phyloP scores from a whole-genome alignment of 805 yeast genomes.

The Candida anglica region DNA sequence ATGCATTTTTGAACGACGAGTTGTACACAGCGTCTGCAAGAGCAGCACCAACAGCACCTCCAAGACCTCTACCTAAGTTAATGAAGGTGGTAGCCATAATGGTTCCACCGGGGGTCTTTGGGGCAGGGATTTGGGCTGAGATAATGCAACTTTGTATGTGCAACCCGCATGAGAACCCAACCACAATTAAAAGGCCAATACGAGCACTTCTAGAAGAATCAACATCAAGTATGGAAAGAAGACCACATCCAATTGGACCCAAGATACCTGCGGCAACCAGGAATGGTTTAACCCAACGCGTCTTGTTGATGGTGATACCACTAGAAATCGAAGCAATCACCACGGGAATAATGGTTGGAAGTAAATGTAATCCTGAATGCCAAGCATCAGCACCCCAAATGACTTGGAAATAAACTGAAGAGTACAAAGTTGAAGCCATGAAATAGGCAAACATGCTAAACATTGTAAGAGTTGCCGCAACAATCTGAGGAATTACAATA shows the following conservation, averaged over 20 bases:
- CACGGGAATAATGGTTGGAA: slow-evolving; percentile 40
- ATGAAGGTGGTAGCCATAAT: slow-evolving; percentile 45
- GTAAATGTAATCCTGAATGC: slow-evolving; percentile 41
- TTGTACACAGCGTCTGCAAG: slow-evolving; percentile 41
- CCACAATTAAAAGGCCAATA: slow-evolving; percentile 43
- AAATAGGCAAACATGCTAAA: slow-evolving; percentile 32
- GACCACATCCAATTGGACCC: slow-evolving; percentile 42
- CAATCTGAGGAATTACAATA: slow-evolving; percentile 31
- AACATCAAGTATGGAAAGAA: slow-evolving; percentile 35
- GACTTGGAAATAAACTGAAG: slow-evolving; percentile 46
- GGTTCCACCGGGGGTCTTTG: slow-evolving; percentile 46
- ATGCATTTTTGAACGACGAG: slow-evolving; percentile 13
- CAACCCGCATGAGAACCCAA: slow-evolving; percentile 47
- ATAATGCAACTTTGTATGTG: slow-evolving; percentile 43
- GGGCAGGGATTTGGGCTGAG: slow-evolving; percentile 46
- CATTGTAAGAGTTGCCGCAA: slow-evolving; percentile 32
- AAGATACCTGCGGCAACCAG: slow-evolving; percentile 29
- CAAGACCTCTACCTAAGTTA: slow-evolving; percentile 42
- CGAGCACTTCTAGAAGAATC: slow-evolving; percentile 31
- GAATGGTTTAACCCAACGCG: slow-evolving; percentile 40
- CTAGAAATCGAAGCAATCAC: slow-evolving; percentile 30
- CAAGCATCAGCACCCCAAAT: slow-evolving; percentile 37
- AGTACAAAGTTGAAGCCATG: slow-evolving; percentile 23
- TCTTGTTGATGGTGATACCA: slow-evolving; percentile 36
- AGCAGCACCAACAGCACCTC: slow-evolving; percentile 42